Conservation (phyloP, 495 filamentous ascomycete species). For the Penicillium soppii region DNA sequence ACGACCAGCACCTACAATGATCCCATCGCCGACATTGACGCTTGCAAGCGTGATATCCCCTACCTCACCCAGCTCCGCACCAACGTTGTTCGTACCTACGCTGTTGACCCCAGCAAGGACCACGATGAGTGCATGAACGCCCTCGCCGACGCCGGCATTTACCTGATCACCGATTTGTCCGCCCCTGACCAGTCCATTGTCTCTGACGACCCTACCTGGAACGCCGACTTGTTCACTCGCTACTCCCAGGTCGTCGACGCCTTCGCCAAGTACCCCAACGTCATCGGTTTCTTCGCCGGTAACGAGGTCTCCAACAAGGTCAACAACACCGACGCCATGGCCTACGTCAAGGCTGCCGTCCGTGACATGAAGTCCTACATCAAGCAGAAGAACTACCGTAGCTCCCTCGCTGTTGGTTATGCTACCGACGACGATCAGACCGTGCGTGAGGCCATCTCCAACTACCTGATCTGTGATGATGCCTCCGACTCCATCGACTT, state of each 20-base stretch:
- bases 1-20: constrained; percentile 49
- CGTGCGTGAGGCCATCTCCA: constrained; percentile 73
- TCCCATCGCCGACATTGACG: constrained; percentile 68
- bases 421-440: constrained; percentile 87
- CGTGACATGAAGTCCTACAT: constrained; percentile 96
- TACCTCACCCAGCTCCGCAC: constrained; percentile 72
- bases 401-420: constrained; percentile 80
- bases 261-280: constrained; percentile 78
- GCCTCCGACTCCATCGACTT: constrained; percentile 74
- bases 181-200: constrained; percentile 81
- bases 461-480: constrained; percentile 92
- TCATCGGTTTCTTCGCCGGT: constrained; percentile 95
- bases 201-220: constrained; percentile 74
- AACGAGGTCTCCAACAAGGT: constrained; percentile 90
- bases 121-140: constrained; percentile 84
- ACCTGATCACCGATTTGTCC: constrained; percentile 87
- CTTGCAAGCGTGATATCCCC: constrained; percentile 84
- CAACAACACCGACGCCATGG: constrained; percentile 82
- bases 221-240: constrained; percentile 69
- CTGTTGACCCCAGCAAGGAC: constrained; percentile 75
- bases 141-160: constrained; percentile 88
- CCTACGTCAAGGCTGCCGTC: constrained; percentile 95
- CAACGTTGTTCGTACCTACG: constrained; percentile 94
- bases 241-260: constrained; percentile 88
- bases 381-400: constrained; percentile 69